Base-by-base conservation (phyloP, 495 filamentous ascomycete genomes). In the Bathelium albidoporum region DNA sequence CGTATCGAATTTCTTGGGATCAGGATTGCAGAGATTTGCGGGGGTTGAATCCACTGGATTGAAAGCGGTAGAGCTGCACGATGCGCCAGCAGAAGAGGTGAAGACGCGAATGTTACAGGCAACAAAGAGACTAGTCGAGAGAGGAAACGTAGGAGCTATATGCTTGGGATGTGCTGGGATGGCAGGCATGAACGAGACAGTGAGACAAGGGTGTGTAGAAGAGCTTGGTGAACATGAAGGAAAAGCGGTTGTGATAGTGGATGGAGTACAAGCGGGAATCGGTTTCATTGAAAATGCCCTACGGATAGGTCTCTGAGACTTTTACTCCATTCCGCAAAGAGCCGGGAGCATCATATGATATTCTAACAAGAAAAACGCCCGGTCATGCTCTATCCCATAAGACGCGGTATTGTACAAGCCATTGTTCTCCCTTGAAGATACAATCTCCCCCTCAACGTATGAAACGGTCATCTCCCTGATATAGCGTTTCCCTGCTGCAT, bases 91-190 rank as follows among this genome's bases (percentile, higher is more conserved):
- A 12, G 83, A 81, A n/a, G 82, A 86, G 28, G 83, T 97, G 60
- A 74, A 80, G 28, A 65, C 71, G 70, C 83, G 82, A 65, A 84
- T 97, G 66, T 84, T 76, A 64, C 83, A 85, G 14, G 92, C 75
- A 5, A 70, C 87, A 10, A 80, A 78, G 70, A 75, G 81, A 58
- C 72, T 96, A 39, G 72, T 96, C 28, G 73, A 74, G 22, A 76
- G 75, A 10, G 79, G 82, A 0, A 71, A 75, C 16, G 85, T 92
- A 0, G 81, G 81, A 31, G 82, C 87, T 64, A 84, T 90, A 28
- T 82, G 89, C 62, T 79, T 90, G 75, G 87, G 87, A 1, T 96
- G 92, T 76, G 93, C 91, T 44, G 93, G 94, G 3, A 96, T 97
- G 94, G 87, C 84, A 26, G 94, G 93, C 14, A 82, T 97, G 78